Evolutionary conservation across 768 basidiomycete species (phyloP), one percentile per base, ranked within the genome.

Genomic region (Termitomyces sp.): DNA sequence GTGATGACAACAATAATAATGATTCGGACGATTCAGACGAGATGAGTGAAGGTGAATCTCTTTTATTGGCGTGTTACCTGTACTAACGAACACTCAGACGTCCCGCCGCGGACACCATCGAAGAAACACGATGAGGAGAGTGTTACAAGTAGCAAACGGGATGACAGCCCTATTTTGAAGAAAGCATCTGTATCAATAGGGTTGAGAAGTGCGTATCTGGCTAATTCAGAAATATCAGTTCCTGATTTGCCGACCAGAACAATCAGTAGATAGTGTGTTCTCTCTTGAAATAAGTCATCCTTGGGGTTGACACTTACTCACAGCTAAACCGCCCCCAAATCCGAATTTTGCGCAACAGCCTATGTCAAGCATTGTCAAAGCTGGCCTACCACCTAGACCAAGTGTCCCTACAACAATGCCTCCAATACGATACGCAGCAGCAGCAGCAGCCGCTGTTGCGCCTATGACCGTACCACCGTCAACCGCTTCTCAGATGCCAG

Each of bases 341-440:
- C 80, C 88, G 54, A 93, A 91, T 67, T 92, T 94, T 72, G 78
- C 83, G 2, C 86, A 89, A 59, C 90, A 92, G 65, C 89, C 93
- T 6, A 82, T 84, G 81, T 69, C 82, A 61, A 84, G 77, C 55
- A 89, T 94, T 64, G 74, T 95, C 63, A 94, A 94, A 72, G 82
- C 84, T 36, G 83, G 85, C 22, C 71, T 91, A n/a, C 69, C 76
- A 56, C 70, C 83, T 63, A 77, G 82, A 56, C 81, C 78, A 59
- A 83, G 79, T 55, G 81, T 80, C 64, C 83, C 82, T 63, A 78
- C 78, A 34, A 70, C 80, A 22, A 71, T 92, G 58, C 89, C 93
- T 46, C 89, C 93, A 13, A 91, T 95, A 68, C 81, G 90, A 52
- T 97, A 97, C 69, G 89, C 96, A 34, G 85, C 93, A n/a, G 94